Percentiles rank a stretch among this genome's conserved stretches.
Evolutionary conservation across 192 early-diverging fungal species (phyloP).

Genomic region (Coemansia aciculifera): DNA sequence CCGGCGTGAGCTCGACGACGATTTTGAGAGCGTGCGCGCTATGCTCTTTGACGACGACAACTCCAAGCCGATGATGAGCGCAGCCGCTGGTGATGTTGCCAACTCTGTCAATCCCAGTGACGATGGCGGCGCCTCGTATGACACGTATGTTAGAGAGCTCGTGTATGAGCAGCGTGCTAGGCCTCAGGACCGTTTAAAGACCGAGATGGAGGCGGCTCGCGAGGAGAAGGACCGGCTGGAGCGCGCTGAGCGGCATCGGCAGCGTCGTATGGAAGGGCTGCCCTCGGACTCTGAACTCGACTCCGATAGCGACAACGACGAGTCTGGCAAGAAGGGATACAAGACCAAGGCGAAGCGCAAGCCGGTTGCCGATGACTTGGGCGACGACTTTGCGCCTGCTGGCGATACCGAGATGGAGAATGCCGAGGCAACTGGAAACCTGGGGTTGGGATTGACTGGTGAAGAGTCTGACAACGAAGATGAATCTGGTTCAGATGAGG

Average conservation of each 20-base stretch:
- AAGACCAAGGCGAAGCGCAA: constrained; percentile 48
- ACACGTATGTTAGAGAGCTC: constrained; percentile 78
- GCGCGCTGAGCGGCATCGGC: constrained; percentile 75
- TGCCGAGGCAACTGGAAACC: not conserved
- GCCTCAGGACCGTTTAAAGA: constrained; percentile 90
- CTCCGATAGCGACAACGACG: constrained; percentile 61
- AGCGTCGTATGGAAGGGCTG: constrained; percentile 83
- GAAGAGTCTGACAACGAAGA: constrained; percentile 52
- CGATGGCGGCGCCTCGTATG: constrained; percentile 73
- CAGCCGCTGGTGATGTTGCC: not conserved
- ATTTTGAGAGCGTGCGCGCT: constrained; percentile 78
- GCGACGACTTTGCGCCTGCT: constrained; percentile 64
- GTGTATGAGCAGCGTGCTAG: constrained; percentile 80
- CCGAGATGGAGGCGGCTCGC: constrained; percentile 87
- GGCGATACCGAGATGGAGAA: constrained; percentile 8
- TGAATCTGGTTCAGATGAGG: constrained; percentile 33
- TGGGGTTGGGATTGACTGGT: not conserved
- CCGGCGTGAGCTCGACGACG: constrained; percentile 83
- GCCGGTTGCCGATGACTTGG: constrained; percentile 68
- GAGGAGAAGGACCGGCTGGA: constrained; percentile 87
- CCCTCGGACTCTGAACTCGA: constrained; percentile 54
- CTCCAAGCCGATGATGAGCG: constrained; percentile 35
- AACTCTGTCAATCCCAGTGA: constrained; percentile 1
- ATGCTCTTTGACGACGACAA: constrained; percentile 60
- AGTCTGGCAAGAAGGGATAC: constrained; percentile 55